A percentile compares a stretch with the other conserved stretches of the same genome.
phyloP scores from a whole-genome alignment of 2,329 filamentous ascomycete species.

The Fusarium globosum region DNA sequence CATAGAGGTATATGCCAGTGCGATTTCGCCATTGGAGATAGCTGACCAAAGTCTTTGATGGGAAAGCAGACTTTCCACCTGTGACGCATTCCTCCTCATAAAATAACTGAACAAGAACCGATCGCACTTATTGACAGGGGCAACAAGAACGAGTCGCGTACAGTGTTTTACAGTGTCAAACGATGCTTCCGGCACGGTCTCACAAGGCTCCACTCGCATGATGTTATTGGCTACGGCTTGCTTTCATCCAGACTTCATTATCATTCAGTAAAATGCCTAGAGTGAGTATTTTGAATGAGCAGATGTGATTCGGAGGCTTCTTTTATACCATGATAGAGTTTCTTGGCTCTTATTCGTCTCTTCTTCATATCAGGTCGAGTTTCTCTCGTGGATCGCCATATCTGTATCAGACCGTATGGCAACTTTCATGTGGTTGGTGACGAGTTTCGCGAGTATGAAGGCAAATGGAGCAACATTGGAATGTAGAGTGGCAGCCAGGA shows the following conservation, averaged over 20 bases:
- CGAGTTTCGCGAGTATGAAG: not conserved
- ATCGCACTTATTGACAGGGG: constrained; percentile 24
- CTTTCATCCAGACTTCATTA: not conserved
- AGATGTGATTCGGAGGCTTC: not conserved
- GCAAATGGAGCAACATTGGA: not conserved
- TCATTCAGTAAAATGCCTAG: not conserved
- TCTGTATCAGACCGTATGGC: not conserved
- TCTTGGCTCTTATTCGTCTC: not conserved
- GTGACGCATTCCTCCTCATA: not conserved
- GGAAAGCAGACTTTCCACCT: constrained; percentile 2
- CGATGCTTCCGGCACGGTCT: not conserved
- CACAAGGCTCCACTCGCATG: constrained; percentile 2
- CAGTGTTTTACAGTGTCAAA: not conserved
- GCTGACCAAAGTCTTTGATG: not conserved
- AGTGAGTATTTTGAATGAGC: not conserved
- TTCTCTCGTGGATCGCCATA: not conserved
- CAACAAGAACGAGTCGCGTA: constrained; percentile 7
- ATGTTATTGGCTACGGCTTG: not conserved
- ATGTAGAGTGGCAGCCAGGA: not conserved
- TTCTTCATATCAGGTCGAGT: not conserved
- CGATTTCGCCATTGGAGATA: constrained; percentile 6
- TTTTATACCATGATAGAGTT: too few relatives aligned
- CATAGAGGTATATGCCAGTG: constrained; percentile 7
- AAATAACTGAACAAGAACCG: not conserved
- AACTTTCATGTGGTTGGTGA: not conserved